phyloP scores from a whole-genome alignment of 2,329 filamentous ascomycete genomes.

The Cryphonectria naterciae region DNA sequence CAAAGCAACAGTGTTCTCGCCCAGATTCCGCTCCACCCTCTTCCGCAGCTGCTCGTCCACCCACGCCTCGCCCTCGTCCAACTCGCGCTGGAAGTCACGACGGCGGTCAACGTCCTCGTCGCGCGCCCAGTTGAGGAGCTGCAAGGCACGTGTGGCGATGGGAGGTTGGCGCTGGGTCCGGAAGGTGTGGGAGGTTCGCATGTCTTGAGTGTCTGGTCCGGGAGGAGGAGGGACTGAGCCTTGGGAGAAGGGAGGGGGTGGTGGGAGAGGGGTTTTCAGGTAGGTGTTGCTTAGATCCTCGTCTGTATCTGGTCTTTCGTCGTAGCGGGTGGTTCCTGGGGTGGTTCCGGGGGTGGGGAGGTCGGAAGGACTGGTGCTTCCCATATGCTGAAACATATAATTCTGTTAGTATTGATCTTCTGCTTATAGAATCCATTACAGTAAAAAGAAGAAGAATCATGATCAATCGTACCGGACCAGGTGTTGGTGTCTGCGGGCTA shows the following conservation, averaged over 20 bases:
- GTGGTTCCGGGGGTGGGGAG: neutral
- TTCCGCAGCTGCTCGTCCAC: constrained; percentile 40
- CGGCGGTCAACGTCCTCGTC: constrained; percentile 52
- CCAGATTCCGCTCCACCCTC: constrained; percentile 33
- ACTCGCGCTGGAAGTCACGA: constrained; percentile 44
- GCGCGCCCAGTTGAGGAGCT: constrained; percentile 50
- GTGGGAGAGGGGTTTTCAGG: neutral
- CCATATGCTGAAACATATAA: neutral
- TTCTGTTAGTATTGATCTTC: neutral
- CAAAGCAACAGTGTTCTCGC: constrained; percentile 32
- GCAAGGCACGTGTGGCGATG: constrained; percentile 38
- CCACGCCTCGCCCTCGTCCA: constrained; percentile 44
- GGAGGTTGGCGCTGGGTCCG: constrained; percentile 39
- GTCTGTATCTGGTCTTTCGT: neutral
- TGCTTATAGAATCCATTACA: neutral
- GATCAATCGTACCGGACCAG: neutral
- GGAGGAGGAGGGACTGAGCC: neutral
- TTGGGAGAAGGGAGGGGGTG: neutral
- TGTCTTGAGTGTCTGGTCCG: neutral
- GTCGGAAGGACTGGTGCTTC: neutral
- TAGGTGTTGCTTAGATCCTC: neutral
- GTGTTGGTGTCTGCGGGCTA: neutral
- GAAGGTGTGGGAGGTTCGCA: constrained; percentile 11
- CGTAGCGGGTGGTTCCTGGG: neutral
- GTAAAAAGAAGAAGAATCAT: neutral